phyloP scores from a whole-genome alignment of 1,284 basidiomycete genomes.

The Neolentinus lepideus region DNA sequence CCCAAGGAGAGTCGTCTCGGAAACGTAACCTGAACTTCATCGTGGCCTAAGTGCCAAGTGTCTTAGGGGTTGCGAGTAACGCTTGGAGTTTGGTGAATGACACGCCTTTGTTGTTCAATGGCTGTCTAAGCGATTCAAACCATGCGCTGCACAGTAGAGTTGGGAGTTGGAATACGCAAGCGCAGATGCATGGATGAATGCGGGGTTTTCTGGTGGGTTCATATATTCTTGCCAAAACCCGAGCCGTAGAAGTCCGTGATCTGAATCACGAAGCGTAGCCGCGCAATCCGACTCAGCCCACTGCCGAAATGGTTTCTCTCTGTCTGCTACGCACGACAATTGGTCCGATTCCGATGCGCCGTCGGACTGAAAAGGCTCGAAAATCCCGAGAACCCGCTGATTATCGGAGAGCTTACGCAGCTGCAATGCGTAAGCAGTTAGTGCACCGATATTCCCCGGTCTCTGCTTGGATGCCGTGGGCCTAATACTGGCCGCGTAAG shows the following conservation, averaged over 20 bases:
- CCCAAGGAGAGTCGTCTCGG: conserved; percentile 54
- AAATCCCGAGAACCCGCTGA: not conserved
- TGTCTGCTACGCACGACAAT: not conserved
- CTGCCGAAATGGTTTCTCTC: not conserved
- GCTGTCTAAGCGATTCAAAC: not conserved
- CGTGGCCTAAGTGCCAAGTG: not conserved
- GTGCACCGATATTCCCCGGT: not conserved
- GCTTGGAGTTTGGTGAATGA: no score
- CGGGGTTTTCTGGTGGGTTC: not conserved
- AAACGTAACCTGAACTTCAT: conserved; percentile 36
- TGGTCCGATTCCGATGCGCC: not conserved
- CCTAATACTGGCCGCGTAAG: not conserved
- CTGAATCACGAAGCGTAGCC: not conserved
- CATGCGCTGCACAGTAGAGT: not conserved
- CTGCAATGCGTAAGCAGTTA: not conserved
- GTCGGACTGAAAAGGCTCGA: not conserved
- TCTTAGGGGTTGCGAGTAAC: not conserved
- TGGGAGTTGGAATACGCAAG: not conserved
- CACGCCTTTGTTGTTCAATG: not conserved
- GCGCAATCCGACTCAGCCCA: not conserved
- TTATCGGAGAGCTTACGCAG: not conserved
- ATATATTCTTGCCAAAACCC: not conserved
- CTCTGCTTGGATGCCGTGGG: not conserved
- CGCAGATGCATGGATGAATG: not conserved
- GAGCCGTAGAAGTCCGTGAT: not conserved